Base-by-base conservation (phyloP, 2,329 filamentous ascomycete genomes). In the Thielaviopsis euricoi region DNA sequence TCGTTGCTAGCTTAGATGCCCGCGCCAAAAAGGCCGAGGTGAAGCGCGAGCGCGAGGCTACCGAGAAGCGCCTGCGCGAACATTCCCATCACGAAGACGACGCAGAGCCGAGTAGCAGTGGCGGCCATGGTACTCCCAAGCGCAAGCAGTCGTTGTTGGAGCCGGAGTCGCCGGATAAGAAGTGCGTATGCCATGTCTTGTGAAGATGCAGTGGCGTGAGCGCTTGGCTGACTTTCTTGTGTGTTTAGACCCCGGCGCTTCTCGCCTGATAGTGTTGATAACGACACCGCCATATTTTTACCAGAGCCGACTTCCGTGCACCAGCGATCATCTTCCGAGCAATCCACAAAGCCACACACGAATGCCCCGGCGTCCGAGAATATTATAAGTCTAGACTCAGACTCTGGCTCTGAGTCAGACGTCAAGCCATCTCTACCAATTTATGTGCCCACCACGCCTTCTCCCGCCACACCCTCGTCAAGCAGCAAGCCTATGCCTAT, bases 1-100 rank as follows among this genome's bases (percentile, higher is more conserved):
- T 74, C 33, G 65, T 70, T 57, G 71, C 72, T n/a, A 71, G 75
- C 33, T 68, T 66, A 43, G 67, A 71, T 62, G 61, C 62, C 17
- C 63, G 62, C 33, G 60, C 58, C 37, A 62, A 63, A 55, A 56
- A 56, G 25, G 62, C 58, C 56, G 58, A 21, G 56, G 6, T n/a
- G 37, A 55, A 23, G 22, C 53, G 48, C 12, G 53, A 52, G 15
- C 25, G 33, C 21, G 48, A 56, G 6, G 53, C 21, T 10, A 15
- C 26, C 2, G 29, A 53, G 40, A 52, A 48, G 25, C 46, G 26
- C 13, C 50, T n/a, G 1, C 40, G 9, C 3, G 25, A 40, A 3
- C 46, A 55, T 6, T 37, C 13, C 10, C 10, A 21, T 15, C n/a
- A 51, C 17, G 37, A 15, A n/a, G 49, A 53, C 13, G 51, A 9